phyloP scores from a whole-genome alignment of 768 basidiomycete species.

The Hypholoma fasciculare region DNA sequence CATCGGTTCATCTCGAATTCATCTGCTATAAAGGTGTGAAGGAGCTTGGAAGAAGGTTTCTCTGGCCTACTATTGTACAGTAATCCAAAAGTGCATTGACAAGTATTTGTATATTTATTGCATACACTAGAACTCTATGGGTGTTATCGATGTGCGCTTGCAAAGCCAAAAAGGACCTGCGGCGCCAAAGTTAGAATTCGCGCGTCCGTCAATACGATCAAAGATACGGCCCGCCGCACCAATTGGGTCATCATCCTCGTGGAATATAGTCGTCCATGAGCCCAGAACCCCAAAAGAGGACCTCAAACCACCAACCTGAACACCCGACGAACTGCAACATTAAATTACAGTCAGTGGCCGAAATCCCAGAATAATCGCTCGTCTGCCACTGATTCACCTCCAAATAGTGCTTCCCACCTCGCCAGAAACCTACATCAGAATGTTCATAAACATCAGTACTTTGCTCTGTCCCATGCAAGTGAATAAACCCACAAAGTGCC shows the following conservation, averaged over 20 bases:
- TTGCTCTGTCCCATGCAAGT: background rate
- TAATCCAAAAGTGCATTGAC: background rate
- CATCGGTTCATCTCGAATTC: too few relatives aligned
- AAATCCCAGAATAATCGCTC: background rate
- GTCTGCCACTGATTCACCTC: constrained; percentile 43
- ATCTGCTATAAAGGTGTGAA: too few relatives aligned
- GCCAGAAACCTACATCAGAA: constrained; percentile 42
- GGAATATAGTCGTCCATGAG: constrained; percentile 46
- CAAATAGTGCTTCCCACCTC: constrained; percentile 54
- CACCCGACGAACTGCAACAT: constrained; percentile 50
- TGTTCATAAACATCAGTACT: constrained; percentile 8
- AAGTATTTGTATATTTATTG: background rate
- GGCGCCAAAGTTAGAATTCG: background rate
- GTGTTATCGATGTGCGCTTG: constrained; percentile 4
- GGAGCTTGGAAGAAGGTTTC: too few relatives aligned
- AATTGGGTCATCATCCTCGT: constrained; percentile 44
- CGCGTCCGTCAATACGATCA: too few relatives aligned
- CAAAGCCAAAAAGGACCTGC: constrained; percentile 39
- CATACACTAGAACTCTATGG: background rate
- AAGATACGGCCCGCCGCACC: constrained; percentile 25
- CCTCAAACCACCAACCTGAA: constrained; percentile 61
- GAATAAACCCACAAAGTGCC: constrained; percentile 57
- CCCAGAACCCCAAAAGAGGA: constrained; percentile 62
- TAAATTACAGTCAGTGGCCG: background rate
- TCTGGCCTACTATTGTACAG: too few relatives aligned